These are phyloP conservation scores for Neurospora tetrasperma DNA, from an alignment of 495 filamentous ascomycete genomes.

Conservation along the genomic window DNA sequence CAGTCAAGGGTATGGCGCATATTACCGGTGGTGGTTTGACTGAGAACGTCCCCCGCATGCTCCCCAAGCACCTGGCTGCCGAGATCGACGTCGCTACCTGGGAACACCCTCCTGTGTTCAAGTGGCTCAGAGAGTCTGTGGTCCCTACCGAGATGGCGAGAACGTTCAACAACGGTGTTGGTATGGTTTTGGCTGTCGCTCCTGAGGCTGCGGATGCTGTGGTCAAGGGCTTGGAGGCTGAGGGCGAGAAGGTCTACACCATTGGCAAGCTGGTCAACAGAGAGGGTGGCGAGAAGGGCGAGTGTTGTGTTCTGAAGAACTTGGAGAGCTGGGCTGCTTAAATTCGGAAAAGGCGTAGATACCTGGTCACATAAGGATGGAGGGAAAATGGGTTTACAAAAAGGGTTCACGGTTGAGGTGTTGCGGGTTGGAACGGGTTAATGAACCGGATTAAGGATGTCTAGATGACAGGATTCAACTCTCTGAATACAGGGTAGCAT, in stretches of 20 bases:
- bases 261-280: conserved; percentile 58
- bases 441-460: background rate
- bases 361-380: background rate
- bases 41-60: conserved; percentile 90
- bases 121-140: conserved; percentile 74
- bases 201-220: conserved; percentile 44
- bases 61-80: conserved; percentile 64
- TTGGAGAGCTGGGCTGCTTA: conserved; percentile 55
- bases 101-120: conserved; percentile 63
- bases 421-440: background rate
- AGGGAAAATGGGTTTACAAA: background rate
- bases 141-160: conserved; percentile 66
- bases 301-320: conserved; percentile 51
- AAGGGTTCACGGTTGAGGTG: background rate
- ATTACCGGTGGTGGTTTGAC: conserved; percentile 90
- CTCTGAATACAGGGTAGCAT: background rate
- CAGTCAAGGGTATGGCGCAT: conserved; percentile 81
- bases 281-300: conserved; percentile 42
- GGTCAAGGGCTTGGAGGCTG: conserved; percentile 40
- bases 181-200: conserved; percentile 79
- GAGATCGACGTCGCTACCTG: conserved; percentile 65
- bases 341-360: background rate
- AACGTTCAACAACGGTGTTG: conserved; percentile 90
- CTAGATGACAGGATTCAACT: background rate
- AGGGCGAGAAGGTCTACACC: conserved; percentile 68